phyloP scores from a whole-genome alignment of 2,329 filamentous ascomycete species.

The Aspergillus sojae region DNA sequence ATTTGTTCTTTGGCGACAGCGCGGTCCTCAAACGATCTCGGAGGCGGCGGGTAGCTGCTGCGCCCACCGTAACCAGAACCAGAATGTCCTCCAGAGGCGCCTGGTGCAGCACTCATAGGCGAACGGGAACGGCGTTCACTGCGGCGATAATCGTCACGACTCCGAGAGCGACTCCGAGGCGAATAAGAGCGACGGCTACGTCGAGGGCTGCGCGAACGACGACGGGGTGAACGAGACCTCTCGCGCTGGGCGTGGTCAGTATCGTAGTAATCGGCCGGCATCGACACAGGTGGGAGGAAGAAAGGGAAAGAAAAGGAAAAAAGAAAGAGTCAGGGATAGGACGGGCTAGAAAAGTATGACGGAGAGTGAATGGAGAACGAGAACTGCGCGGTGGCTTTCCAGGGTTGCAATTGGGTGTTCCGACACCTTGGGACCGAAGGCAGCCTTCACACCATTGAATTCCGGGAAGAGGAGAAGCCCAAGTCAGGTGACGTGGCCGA shows the following conservation, averaged over 20 bases:
- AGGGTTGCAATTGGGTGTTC: slow-evolving; percentile 6
- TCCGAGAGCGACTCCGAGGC: slow-evolving; percentile 76
- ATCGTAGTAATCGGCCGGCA: slow-evolving; percentile 31
- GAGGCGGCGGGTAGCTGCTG: slow-evolving; percentile 63
- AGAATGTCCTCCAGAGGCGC: slow-evolving; percentile 71
- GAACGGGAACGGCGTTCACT: slow-evolving; percentile 77
- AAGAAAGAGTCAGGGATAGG: not conserved
- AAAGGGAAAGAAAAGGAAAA: slow-evolving; percentile 3
- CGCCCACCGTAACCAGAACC: slow-evolving; percentile 61
- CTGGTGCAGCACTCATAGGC: slow-evolving; percentile 76
- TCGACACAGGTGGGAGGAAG: slow-evolving; percentile 17
- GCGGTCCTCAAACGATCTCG: slow-evolving; percentile 81
- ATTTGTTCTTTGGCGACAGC: slow-evolving; percentile 84
- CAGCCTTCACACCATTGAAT: slow-evolving; percentile 2
- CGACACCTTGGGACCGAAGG: slow-evolving; percentile 3
- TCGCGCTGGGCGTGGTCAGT: slow-evolving; percentile 67
- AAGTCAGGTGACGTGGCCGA: slow-evolving; percentile 6
- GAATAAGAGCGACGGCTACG: slow-evolving; percentile 77
- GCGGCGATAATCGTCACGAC: slow-evolving; percentile 76
- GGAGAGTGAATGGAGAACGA: slow-evolving; percentile 10
- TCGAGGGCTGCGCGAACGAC: slow-evolving; percentile 79
- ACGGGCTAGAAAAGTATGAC: slow-evolving; percentile 1
- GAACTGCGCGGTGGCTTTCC: slow-evolving; percentile 11
- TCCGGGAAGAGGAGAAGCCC: slow-evolving; percentile 1
- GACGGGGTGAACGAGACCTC: slow-evolving; percentile 67